Evolutionary conservation across 2,329 filamentous ascomycete genomes (phyloP), one percentile per base, ranked within the genome.

Genomic region (Paecilomyces niveus): DNA sequence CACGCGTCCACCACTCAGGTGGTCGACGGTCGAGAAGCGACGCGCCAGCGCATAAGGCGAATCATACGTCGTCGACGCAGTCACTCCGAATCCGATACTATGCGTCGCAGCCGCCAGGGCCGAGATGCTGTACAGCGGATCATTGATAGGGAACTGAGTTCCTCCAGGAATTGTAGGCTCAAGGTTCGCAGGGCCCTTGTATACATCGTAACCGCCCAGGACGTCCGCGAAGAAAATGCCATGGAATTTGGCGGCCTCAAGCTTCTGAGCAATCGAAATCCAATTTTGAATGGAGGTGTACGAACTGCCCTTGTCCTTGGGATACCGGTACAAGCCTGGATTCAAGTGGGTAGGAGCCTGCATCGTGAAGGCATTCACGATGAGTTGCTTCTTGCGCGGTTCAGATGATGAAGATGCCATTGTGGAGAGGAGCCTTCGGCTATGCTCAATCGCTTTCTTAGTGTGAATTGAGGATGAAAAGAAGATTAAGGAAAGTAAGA

Each of bases 31-130:
- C 1, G 81, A 81, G 57, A 84, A 81, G 2, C 80, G 78, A 1
- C 81, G 74, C 1, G 81, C 81, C 8, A 83, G 74, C 54, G 82
- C 80, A 53, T 82, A 83, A 3, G 81, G 80, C 54, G 80, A 74
- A 22, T 84, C 81, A 56, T 82, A 83, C 0, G 81, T 84, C 0
- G 80, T 83, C 0, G 79, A 81, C 0, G 81, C 81, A 0, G 81
- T 84, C 0, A 81, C 78, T 0, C 79, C 81, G 3, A 84, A 79
- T 0, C 79, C 72, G 57, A 82, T 69, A 21, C 73, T 75, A 60
- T 78, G 74, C 0, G 80, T 80, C 2, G 73, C 75, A 3, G 78
- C 72, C 6, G 78, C 77, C 74, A 81, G 75, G 2, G 78, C 78
- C 0, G 79, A 70, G 11, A 81, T 71, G 26, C 69, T 68, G 58